Conservation (phyloP, 2,329 filamentous ascomycete genomes). For the Botryotinia narcissicola region DNA sequence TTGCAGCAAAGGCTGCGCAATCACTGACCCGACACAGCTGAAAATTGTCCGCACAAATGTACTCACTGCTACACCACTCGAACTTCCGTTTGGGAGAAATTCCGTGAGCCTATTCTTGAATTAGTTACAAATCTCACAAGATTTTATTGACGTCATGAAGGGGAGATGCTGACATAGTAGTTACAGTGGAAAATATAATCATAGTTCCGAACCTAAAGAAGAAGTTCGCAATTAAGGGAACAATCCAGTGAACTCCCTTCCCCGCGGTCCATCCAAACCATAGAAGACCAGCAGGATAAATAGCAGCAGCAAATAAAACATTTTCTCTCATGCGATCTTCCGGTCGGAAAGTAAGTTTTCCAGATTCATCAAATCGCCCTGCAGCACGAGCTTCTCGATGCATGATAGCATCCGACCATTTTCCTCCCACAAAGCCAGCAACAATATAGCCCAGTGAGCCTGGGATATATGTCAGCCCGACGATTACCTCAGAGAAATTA, state of each 20-base stretch:
- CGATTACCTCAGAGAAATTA: slow-evolving; percentile 62
- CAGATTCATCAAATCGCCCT: slow-evolving; percentile 64
- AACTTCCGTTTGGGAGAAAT: slow-evolving; percentile 71
- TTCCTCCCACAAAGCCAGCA: slow-evolving; percentile 66
- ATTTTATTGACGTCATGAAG: not conserved
- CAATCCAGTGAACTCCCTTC: slow-evolving; percentile 61
- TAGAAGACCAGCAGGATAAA: slow-evolving; percentile 69
- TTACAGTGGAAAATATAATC: slow-evolving; percentile 52
- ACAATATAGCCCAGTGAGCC: slow-evolving; percentile 70
- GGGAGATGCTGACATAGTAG: slow-evolving; percentile 54
- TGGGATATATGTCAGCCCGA: slow-evolving; percentile 77
- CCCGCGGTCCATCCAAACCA: slow-evolving; percentile 75
- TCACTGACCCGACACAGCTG: slow-evolving; percentile 66
- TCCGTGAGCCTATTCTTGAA: slow-evolving; percentile 58
- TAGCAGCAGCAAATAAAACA: slow-evolving; percentile 68
- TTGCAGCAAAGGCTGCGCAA: slow-evolving; percentile 67
- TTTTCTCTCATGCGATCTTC: slow-evolving; percentile 85
- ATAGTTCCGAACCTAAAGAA: slow-evolving; percentile 78
- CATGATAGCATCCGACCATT: slow-evolving; percentile 82
- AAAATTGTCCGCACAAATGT: slow-evolving; percentile 81
- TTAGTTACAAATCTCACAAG: slow-evolving; percentile 27
- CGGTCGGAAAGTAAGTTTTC: slow-evolving; percentile 65
- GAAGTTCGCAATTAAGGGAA: slow-evolving; percentile 58
- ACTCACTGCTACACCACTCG: slow-evolving; percentile 73
- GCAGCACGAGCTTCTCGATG: slow-evolving; percentile 68